Evolutionary conservation across 192 early-diverging fungal genomes (phyloP), one percentile per base, ranked within the genome.

Genomic region (Entomortierella beljakovae): DNA sequence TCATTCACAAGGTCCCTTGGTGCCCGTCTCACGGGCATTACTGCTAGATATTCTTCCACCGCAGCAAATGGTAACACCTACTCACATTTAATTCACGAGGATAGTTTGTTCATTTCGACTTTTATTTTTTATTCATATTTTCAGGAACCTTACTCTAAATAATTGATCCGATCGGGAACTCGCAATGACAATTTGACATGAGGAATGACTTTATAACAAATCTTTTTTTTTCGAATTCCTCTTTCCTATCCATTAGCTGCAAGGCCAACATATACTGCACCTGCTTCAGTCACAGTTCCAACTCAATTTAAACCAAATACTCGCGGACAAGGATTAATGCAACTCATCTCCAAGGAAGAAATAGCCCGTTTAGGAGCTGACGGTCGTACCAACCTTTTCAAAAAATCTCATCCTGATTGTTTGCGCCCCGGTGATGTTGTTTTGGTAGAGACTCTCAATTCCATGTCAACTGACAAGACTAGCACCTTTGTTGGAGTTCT

Each of bases 401-500:
- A 85, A 32, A 88, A 89, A 26, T 85, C 82, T 28, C 81, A 86
- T 16, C 81, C 86, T 33, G 73, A 90, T 5, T 85, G 87, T 38
- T 61, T 91, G 16, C 85, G 86, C 9, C 73, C 87, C 15, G 93
- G 92, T 22, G 86, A 89, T 69, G 84, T 94, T 20, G 70, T 93
- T 1, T 64, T 88, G 25, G 92, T 94, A 5, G 92, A 93, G 69
- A 89, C 88, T 9, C 66, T 86, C 48, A 93, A 87, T 70, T 86
- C 88, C 33, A 77, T 77, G 68, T 71, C 81, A 18, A 55, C 63
- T 33, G 65, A 77, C 31, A 77, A 71, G 65, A 86, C 88, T 6
- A 82, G 85, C 40, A 86, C 71, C n/a, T 94, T 94, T 75, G 84
- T 90, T 38, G 93, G 93, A 18, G 85, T 93, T 16, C 86, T 90